Base-by-base conservation (phyloP, 306 rosid genomes). In the Senna tora region DNA sequence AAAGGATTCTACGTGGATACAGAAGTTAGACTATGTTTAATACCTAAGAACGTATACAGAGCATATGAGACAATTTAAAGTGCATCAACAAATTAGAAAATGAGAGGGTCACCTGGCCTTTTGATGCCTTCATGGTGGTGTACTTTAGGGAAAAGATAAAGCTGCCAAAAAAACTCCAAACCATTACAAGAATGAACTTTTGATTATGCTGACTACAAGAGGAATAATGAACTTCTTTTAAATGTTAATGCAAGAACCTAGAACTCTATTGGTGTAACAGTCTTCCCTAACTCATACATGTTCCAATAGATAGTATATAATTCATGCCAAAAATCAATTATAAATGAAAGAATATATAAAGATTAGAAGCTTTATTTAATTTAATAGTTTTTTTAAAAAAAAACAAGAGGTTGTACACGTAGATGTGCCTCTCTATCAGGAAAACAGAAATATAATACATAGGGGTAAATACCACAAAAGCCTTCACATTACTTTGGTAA, bases 171-270 rank as follows among this genome's bases (percentile, higher is more conserved):
- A 84, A 89, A 86, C 32, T 84, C 80, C 19, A 86, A 85, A 28
- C 91, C 95, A 74, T 86, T 82, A 83, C 87, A 77, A 45, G 94
- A 89, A 80, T 86, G n/a, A n/a, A n/a, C n/a, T n/a, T n/a, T n/a
- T n/a, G n/a, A n/a, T n/a, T n/a, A n/a, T n/a, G n/a, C n/a, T n/a
- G 30, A 25, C 30, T 25, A 38, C 20, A 71, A 53, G 4, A 71
- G 42, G 16, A 61, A 25, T 14, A 46, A 69, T 49, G 71, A 69
- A 66, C 78, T 42, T 15, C 12, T 32, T 63, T 36, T 19, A 19
- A n/a, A 30, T 45, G 5, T 10, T 20, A 50, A 22, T 8, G 32
- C 50, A 51, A 58, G 69, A 75, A 88, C 94, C 94, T 88, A 69
- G 76, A 88, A 88, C 71, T 80, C 79, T 28, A 82, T 74, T 43